phyloP scores from a whole-genome alignment of 2,329 filamentous ascomycete species.

The Clonostachys rosea region DNA sequence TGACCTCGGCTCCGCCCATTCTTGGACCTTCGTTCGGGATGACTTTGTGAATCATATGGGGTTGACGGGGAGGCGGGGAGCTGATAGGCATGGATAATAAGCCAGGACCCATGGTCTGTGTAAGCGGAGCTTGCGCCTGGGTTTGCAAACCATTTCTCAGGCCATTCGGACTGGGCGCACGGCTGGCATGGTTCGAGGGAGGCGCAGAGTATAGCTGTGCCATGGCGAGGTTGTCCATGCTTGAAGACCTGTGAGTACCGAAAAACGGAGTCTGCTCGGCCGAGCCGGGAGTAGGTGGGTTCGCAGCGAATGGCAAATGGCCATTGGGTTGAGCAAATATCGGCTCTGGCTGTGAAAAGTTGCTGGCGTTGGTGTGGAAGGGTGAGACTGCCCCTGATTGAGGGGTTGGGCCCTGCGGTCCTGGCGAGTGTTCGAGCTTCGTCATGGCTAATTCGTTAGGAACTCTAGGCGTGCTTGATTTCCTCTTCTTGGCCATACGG shows the following conservation, averaged over 20 bases:
- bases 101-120: conserved; percentile 40
- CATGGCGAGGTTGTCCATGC: conserved; percentile 60
- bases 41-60: conserved; percentile 71
- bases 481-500: conserved; percentile 74
- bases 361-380: background rate
- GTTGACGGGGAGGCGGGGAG: conserved; percentile 38
- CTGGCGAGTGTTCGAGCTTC: conserved; percentile 59
- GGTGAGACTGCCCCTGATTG: conserved; percentile 1
- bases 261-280: conserved; percentile 39
- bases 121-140: conserved; percentile 34
- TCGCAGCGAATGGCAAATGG: conserved; percentile 41
- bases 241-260: conserved; percentile 39
- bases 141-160: conserved; percentile 40
- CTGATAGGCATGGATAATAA: conserved; percentile 46
- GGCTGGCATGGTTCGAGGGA: conserved; percentile 68
- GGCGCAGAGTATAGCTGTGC: conserved; percentile 68
- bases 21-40: conserved; percentile 80
- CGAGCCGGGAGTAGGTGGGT: conserved; percentile 62
- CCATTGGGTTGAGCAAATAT: conserved; percentile 9
- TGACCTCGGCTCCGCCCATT: conserved; percentile 82
- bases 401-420: conserved; percentile 9
- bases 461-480: conserved; percentile 66
- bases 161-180: conserved; percentile 67
- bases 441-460: conserved; percentile 79
- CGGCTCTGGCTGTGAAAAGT: conserved; percentile 23